Evolutionary conservation across 2,329 filamentous ascomycete genomes (phyloP).

Genomic region (Dactylellina cionopaga): DNA sequence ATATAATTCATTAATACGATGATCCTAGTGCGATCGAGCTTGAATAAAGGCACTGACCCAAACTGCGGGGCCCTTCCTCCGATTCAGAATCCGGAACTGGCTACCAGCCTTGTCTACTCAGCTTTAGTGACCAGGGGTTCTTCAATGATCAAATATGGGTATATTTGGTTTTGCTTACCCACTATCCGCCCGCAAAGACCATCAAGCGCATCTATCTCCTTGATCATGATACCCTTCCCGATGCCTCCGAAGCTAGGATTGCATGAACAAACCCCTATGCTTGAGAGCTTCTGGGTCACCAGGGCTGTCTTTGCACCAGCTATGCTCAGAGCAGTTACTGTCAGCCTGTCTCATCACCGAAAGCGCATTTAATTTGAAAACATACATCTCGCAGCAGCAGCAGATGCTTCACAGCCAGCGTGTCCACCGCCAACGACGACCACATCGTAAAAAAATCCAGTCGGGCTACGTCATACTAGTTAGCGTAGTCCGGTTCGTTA

Average conservation of each 20-base stretch:
- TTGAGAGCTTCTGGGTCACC: slow-evolving; percentile 85
- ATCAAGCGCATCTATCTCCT: slow-evolving; percentile 94
- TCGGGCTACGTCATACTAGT: slow-evolving; percentile 10
- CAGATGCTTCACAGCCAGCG: slow-evolving; percentile 91
- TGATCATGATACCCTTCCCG: slow-evolving; percentile 94
- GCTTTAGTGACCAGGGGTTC: neutral
- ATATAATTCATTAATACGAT: neutral
- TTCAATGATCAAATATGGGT: slow-evolving; percentile 16
- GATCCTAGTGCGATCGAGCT: neutral
- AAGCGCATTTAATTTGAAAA: slow-evolving; percentile 2
- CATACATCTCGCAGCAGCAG: slow-evolving; percentile 78
- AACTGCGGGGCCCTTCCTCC: slow-evolving; percentile 89
- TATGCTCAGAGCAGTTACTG: slow-evolving; percentile 8
- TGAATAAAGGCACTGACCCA: slow-evolving; percentile 68
- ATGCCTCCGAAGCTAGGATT: slow-evolving; percentile 99
- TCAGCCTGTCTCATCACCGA: neutral
- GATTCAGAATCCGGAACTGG: slow-evolving; percentile 91
- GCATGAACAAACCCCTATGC: slow-evolving; percentile 93
- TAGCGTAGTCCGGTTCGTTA: neutral
- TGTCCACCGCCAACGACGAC: slow-evolving; percentile 95
- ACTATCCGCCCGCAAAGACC: slow-evolving; percentile 81
- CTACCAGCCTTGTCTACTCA: slow-evolving; percentile 81
- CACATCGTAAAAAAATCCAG: slow-evolving; percentile 74
- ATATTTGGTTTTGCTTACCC: slow-evolving; percentile 4
- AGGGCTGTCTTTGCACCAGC: slow-evolving; percentile 88